These are phyloP conservation scores for Ceratocystis ficicola DNA, from an alignment of 2,329 filamentous ascomycete genomes.

Conservation along the genomic window DNA sequence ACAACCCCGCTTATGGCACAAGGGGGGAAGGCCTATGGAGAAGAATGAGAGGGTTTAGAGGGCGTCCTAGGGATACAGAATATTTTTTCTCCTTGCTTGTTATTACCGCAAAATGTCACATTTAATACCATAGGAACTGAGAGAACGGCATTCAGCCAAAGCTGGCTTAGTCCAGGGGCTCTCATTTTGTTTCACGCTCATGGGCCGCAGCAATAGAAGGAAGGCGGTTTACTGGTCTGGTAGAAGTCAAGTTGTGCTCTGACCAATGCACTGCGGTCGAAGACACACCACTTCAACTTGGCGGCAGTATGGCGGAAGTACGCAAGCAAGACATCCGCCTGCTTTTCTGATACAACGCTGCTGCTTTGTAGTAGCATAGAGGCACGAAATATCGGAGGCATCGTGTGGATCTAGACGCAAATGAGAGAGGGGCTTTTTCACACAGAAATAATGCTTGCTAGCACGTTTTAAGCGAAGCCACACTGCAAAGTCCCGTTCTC, in stretches of 20 bases:
- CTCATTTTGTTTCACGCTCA: not conserved
- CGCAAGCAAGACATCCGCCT: not conserved
- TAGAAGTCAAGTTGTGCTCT: too few relatives aligned
- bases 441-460: not conserved
- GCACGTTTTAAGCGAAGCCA: constrained; percentile 3
- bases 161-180: not conserved
- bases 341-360: not conserved
- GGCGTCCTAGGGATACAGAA: too few relatives aligned
- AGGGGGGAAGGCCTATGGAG: not conserved
- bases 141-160: not conserved
- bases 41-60: too few relatives aligned
- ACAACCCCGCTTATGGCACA: not conserved
- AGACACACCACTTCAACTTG: too few relatives aligned
- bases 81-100: not conserved
- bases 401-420: not conserved
- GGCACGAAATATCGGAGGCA: not conserved
- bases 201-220: not conserved
- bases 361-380: not conserved
- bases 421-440: not conserved
- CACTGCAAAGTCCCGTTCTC: not conserved
- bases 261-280: too few relatives aligned
- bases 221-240: too few relatives aligned
- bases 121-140: too few relatives aligned
- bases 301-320: not conserved
- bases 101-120: not conserved